Evolutionary conservation across 805 yeast species (phyloP), one percentile per base, ranked within the genome.

Genomic region (Yarrowia sp.): DNA sequence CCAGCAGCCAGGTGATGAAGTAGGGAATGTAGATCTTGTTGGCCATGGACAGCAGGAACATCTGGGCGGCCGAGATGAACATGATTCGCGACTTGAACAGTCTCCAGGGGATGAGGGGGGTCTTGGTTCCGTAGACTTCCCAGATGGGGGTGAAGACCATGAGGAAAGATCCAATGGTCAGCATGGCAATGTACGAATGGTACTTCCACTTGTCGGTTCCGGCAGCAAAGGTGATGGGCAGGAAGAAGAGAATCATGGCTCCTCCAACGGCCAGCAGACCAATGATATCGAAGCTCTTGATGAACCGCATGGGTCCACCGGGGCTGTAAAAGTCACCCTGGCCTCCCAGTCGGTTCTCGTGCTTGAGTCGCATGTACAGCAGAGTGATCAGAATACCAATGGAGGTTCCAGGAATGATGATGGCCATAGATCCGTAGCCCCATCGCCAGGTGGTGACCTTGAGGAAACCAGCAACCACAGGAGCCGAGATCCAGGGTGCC

Each of bases 341-440:
- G 4, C 64, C 64, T 42, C 64, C 64, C 9, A 30, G 64, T 9
- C 19, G 9, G 34, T 40, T 39, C 17, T 58, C 64, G 19, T 58
- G 34, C 64, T 58, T 58, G 33, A 58, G 1, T 43, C 64, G 39
- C 64, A 58, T 58, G 64, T 58, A 58, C 3, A 43, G 8, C 5
- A 58, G 64, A 9, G 40, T 33, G 14, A 58, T 24, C 2, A 58
- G 30, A 14, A 58, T 43, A 4, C 64, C 64, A n/a, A 58, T 33
- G 9, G 50, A 42, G 4, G 64, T 58, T n/a, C 64, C 79, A 4
- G 84, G 84, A 71, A 78, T 76, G 44, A 83, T 78, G 53, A 83
- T 80, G 33, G 82, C 79, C 73, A 82, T 82, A 74, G 81, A 78
- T 68, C 84, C 85, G 71, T 78, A 82, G 44, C 83, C 85, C 85